Evolutionary conservation across 306 rosid species (phyloP).

Genomic region (Acacia confusa): DNA sequence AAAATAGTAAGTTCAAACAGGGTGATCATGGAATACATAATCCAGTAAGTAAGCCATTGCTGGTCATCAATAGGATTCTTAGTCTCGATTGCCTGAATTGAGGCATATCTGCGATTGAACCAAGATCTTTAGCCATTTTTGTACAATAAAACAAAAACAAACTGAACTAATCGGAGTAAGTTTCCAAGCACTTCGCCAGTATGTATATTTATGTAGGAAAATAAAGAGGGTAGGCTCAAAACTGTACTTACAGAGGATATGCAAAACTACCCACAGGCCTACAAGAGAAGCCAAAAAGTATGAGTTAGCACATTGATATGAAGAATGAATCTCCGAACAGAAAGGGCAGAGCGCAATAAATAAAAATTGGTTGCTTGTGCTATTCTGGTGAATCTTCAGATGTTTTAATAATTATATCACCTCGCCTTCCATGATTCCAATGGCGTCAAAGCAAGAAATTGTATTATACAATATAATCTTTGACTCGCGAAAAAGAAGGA

Average conservation of each 20-base stretch:
- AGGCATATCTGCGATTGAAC: conserved; percentile 67
- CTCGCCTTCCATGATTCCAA: neutral
- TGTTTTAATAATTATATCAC: neutral
- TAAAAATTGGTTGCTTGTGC: neutral
- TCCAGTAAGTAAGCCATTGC: conserved; percentile 99
- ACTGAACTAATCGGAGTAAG: neutral
- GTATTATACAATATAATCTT: neutral
- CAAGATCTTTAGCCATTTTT: conserved; percentile 15
- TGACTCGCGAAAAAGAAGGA: neutral
- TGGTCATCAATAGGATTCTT: conserved; percentile 88
- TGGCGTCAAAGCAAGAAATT: neutral
- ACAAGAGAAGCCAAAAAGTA: conserved; percentile 31
- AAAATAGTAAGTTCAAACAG: conserved; percentile 89
- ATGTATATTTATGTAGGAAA: neutral
- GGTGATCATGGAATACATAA: conserved; percentile 89
- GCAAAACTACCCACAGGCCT: conserved; percentile 95
- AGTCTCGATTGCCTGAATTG: conserved; percentile 87
- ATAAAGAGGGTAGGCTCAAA: neutral
- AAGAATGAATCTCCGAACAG: neutral
- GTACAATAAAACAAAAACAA: neutral
- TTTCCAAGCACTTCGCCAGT: neutral
- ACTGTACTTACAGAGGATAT: conserved; percentile 85
- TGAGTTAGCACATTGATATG: conserved; percentile 23
- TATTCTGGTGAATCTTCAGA: neutral
- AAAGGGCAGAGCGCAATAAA: neutral